Evolutionary conservation across 441 rosid species (phyloP), one percentile per base, ranked within the genome.

Genomic region (Corymbia calophylla): DNA sequence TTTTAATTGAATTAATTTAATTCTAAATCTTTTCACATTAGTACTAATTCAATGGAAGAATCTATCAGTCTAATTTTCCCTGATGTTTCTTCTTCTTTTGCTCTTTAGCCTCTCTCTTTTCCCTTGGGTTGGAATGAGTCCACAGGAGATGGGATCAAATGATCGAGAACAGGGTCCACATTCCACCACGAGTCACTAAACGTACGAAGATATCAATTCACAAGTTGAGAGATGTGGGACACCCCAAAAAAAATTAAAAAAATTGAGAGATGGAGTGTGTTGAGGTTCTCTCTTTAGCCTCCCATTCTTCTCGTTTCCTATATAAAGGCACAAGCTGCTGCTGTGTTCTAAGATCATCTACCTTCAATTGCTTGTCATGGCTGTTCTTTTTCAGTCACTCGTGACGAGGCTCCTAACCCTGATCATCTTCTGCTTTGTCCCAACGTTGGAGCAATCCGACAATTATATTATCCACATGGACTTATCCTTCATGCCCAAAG

Each of bases 401-500:
- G n/a, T 44, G 51, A 23, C 3, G 8, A 8, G 51, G 84, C 16
- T 77, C 84, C 84, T 77, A 77, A 7, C 51, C 84, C 84, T 77
- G 18, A 6, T 77, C 49, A 12, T 77, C 84, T 47, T 77, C 51
- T 44, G 51, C 51, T 54, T 91, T 70, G 39, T 88, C 23, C 54
- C 90, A 53, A 84, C 86, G 32, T 89, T 89, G 9, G 92, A 91
- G 17, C 87, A 92, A 55, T 86, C 89, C 32, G 93, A 94, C 64
- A 94, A 92, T 85, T 95, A 94, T 85, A 95, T 94, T 44, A 90
- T 95, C 92, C 91, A 91, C 81, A 95, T 95, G 96, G 94, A 95
- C 92, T 48, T 85, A 35, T 91, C 93, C 8, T 91, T 92, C 89
- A 95, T 94, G 95, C 95, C 97, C 39, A 94, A 91, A 90, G 92